Base-by-base conservation (phyloP, 805 yeast species). In the Kodamaea fukazawae region DNA sequence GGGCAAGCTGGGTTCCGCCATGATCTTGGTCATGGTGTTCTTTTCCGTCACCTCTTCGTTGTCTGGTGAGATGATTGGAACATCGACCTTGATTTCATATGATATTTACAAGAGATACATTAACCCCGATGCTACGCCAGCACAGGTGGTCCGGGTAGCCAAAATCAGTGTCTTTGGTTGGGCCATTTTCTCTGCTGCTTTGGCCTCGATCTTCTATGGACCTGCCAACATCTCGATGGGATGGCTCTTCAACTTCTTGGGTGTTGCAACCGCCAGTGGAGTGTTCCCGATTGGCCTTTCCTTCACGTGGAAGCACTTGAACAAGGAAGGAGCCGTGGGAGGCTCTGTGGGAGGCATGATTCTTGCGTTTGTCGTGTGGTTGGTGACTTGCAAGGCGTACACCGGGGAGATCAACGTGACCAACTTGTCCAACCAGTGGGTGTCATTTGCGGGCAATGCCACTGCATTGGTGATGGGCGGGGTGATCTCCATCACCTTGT, bases 41-140 rank as follows among this genome's bases (percentile, higher is more conserved):
- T 48, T 67, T 28, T 63, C 72, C 1, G 72, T 66, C 3, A 65
- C 71, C 4, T 63, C 72, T 2, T 63, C 74, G 2, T 57, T 65
- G 34, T 61, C 70, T 20, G 71, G 70, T 35, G 73, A 67, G 42
- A 46, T 67, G 35, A 66, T 68, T 48, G 71, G 72, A 5, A 52
- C 67, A 4, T 62, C 71, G 0, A 61, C 73, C 3, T 55, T 68
- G 18, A 25, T 53, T 2, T 52, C 60, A 2, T 56, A 55, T 29
- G 61, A 56, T 35, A 43, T 57, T 25, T 58, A 54, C 42, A 56
- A 57, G 46, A 53, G 51, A 17, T 58, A 55, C 40, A 36, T 55
- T 20, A 53, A 49, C 18, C 53, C 53, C 10, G 33, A 45, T 26
- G 58, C 60, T 11, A 34, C 56, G 5, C 57, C 60, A 11, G 43